Evolutionary conservation across 192 early-diverging fungal genomes (phyloP).

Genomic region (Gamsiella multidivaricata): DNA sequence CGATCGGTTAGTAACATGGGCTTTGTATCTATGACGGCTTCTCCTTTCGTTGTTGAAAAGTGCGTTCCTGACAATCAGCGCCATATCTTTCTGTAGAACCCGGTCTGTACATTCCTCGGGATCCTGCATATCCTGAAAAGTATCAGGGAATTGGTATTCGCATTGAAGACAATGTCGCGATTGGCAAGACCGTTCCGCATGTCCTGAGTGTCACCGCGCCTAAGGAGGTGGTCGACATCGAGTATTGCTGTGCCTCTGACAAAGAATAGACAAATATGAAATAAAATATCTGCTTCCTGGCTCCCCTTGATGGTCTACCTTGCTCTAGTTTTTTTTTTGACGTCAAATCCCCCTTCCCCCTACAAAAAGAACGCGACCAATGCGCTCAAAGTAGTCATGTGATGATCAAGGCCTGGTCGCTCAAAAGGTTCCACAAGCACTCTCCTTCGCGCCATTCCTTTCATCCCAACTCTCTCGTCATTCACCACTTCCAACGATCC

Average conservation of each 20-base stretch:
- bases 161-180: conserved; percentile 95
- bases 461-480: neutral
- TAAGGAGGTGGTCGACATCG: conserved; percentile 88
- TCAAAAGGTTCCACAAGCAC: too few relatives aligned
- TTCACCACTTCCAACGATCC: neutral
- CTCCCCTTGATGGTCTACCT: too few relatives aligned
- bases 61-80: too few relatives aligned
- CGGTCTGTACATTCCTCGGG: conserved; percentile 89
- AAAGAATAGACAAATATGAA: neutral
- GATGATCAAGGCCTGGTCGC: too few relatives aligned
- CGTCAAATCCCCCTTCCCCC: too few relatives aligned
- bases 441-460: too few relatives aligned
- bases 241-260: conserved; percentile 59
- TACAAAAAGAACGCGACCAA: too few relatives aligned
- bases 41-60: neutral
- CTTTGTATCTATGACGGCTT: neutral
- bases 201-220: conserved; percentile 82
- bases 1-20: conserved; percentile 73
- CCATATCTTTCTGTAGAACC: conserved; percentile 79
- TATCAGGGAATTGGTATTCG: conserved; percentile 93
- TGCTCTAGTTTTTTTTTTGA: too few relatives aligned
- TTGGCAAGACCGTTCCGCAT: conserved; percentile 74
- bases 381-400: too few relatives aligned
- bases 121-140: conserved; percentile 76
- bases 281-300: too few relatives aligned